phyloP scores from a whole-genome alignment of 2,329 filamentous ascomycete species.

The Aspergillus fischeri region DNA sequence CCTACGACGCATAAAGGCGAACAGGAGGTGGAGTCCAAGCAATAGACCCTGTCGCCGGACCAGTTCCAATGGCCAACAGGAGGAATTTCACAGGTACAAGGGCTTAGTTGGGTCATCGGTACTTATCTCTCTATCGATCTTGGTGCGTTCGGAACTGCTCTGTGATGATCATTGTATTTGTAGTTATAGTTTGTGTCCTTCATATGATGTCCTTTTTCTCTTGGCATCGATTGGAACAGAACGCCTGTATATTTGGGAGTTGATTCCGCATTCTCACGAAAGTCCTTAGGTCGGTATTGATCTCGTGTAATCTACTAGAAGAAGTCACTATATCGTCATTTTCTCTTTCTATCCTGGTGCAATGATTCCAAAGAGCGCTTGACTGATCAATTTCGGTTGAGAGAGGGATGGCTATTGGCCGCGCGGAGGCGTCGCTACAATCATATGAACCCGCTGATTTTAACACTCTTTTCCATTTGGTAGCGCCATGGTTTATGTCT shows the following conservation, averaged over 20 bases:
- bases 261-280: neutral
- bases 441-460: neutral
- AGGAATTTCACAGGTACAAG: neutral
- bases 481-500: neutral
- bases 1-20: conserved; percentile 18
- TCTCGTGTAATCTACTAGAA: neutral
- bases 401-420: neutral
- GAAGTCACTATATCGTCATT: neutral
- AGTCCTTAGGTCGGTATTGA: neutral
- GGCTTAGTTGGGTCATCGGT: neutral
- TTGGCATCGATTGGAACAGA: neutral
- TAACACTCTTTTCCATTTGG: neutral
- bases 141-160: neutral
- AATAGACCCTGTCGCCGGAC: conserved; percentile 3
- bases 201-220: neutral
- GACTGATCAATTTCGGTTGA: neutral
- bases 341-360: neutral
- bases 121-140: neutral
- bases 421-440: neutral
- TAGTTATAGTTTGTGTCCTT: neutral
- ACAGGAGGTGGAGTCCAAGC: conserved; percentile 17
- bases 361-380: neutral
- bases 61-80: neutral
- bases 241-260: neutral
- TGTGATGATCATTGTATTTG: neutral